Evolutionary conservation across 2,329 filamentous ascomycete genomes (phyloP), one percentile per base, ranked within the genome.

Genomic region (Scedosporium dehoogii): DNA sequence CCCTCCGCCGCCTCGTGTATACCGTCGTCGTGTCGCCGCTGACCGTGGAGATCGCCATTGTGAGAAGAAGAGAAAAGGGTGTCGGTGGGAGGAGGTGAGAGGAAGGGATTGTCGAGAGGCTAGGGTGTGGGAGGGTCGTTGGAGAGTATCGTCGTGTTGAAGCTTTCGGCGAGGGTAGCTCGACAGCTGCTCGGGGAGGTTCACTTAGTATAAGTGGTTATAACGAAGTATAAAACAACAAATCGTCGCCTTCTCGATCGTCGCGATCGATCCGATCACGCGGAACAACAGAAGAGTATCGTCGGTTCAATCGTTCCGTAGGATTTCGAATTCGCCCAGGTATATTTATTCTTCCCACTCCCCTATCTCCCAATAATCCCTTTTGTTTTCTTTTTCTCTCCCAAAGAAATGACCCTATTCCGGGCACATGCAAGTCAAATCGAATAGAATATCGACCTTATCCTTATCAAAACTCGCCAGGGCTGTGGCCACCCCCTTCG

Each of bases 1-100:
- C 69, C 46, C 41, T 12, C 58, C 42, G 33, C 16, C 59, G 59
- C 23, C 51, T 21, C 6, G 59, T 61, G 48, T 61, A 61, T 12
- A 42, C 55, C 33, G 55, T 58, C 27, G 55, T 58, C 27, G n/a
- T 27, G 23, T 58, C 64, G 72, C 76, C 25, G 33, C 33, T 38
- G 33, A 73, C 68, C 57, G 74, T 74, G 21, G 72, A 76, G 64
- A 65, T 68, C 59, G 64, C 70, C 69, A 72, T 74, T 60, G 38
- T 66, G 63, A 46, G 25, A 27, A 16, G 56, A 58, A 33, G 21
- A n/a, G n/a, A n/a, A n/a, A 44, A 18, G 51, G 21, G 51, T 16
- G 6, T 56, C 21, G 12, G 51, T 18, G 51, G 16, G 51, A 25
- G 51, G 38, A 44, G 27, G 57, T 27, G 21, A 18, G 10, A 23